These are phyloP conservation scores for Aspergillus japonicus DNA, from an alignment of 2,329 filamentous ascomycete species.

Conservation along the genomic window DNA sequence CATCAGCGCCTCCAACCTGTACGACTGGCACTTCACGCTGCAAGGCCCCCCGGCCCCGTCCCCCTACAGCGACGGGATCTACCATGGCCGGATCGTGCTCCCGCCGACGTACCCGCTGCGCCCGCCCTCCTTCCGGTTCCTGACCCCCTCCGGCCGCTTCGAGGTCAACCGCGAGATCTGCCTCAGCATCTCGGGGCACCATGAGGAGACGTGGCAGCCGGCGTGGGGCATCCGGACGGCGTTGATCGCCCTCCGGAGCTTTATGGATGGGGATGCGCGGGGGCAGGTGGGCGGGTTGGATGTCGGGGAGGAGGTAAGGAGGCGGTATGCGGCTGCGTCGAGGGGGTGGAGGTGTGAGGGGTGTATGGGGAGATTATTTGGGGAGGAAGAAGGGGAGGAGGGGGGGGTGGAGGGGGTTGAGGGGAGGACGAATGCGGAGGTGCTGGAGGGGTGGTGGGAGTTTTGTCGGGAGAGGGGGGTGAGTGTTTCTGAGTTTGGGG, in stretches of 20 bases:
- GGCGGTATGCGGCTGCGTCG: constrained; percentile 67
- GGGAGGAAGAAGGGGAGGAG: constrained; percentile 65
- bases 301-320: constrained; percentile 65
- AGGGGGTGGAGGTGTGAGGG: constrained; percentile 64
- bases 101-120: constrained; percentile 87
- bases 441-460: constrained; percentile 69
- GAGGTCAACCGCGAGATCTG: constrained; percentile 97
- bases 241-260: constrained; percentile 72
- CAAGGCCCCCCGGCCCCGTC: constrained; percentile 77
- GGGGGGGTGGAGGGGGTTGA: constrained; percentile 56
- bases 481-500: constrained; percentile 23
- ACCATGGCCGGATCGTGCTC: constrained; percentile 92
- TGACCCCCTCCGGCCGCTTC: constrained; percentile 87
- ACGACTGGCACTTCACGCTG: constrained; percentile 99
- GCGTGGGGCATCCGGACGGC: constrained; percentile 96
- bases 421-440: constrained; percentile 61
- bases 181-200: constrained; percentile 87
- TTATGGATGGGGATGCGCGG: constrained; percentile 87
- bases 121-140: constrained; percentile 92
- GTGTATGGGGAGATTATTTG: constrained; percentile 58
- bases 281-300: constrained; percentile 92
- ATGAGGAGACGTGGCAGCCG: constrained; percentile 98
- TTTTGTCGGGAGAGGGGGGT: constrained; percentile 43
- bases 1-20: constrained; percentile 77
- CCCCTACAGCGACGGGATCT: constrained; percentile 76